Conservation (phyloP, 1,139 yeast species). For the Zhuliangozyma parablackwelliae region DNA sequence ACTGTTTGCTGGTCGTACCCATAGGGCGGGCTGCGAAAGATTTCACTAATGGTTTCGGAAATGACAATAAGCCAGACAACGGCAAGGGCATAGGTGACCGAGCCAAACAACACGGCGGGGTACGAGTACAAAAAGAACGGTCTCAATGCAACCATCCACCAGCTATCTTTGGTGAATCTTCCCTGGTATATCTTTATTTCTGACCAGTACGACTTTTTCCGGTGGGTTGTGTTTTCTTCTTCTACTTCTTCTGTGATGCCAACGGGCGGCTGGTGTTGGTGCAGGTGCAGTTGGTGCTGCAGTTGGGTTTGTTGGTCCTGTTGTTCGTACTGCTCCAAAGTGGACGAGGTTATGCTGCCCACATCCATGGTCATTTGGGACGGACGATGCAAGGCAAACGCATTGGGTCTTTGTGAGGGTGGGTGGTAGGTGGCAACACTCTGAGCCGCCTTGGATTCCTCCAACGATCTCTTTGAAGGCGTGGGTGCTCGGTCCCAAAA, state of each 20-base stretch:
- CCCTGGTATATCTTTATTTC: conserved; percentile 34
- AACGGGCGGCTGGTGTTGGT: conserved; percentile 12
- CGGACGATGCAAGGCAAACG: conserved; percentile 24
- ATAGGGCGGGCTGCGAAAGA: conserved; percentile 45
- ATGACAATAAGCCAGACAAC: conserved; percentile 63
- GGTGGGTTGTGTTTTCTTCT: conserved; percentile 1
- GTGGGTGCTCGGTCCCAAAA: conserved; percentile 59
- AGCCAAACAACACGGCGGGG: conserved; percentile 52
- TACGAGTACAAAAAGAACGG: conserved; percentile 51
- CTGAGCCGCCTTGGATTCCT: conserved; percentile 49
- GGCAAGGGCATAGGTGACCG: conserved; percentile 51
- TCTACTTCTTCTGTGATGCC: conserved; percentile 13
- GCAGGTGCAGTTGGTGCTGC: no score
- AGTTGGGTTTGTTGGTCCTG: conserved; percentile 1
- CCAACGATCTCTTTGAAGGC: conserved; percentile 44
- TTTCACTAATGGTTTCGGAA: conserved; percentile 51
- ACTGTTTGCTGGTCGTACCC: conserved; percentile 43
- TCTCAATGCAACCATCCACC: conserved; percentile 57
- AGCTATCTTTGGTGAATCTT: conserved; percentile 44
- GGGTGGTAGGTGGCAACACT: conserved; percentile 28
- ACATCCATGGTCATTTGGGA: conserved; percentile 16
- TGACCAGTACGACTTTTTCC: conserved; percentile 15
- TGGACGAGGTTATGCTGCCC: conserved; percentile 18
- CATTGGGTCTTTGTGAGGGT: conserved; percentile 29
- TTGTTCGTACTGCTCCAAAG: conserved; percentile 7